Conservation (phyloP, 73 alveolate species). For the Paramecium sonneborni region DNA sequence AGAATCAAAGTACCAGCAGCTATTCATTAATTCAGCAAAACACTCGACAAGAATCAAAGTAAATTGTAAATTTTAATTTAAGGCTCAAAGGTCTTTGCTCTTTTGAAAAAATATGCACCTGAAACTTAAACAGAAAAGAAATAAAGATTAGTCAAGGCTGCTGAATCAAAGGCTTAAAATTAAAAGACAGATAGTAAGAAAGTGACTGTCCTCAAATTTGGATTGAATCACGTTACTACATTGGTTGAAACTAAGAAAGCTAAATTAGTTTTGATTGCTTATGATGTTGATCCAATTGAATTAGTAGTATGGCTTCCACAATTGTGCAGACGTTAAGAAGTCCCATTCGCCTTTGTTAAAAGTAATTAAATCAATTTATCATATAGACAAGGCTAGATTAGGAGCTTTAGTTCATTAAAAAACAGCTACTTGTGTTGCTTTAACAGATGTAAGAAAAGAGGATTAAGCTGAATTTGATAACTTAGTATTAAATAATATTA, state of each 20-base stretch:
- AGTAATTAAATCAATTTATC: slow-evolving; percentile 53
- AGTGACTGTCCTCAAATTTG: slow-evolving; percentile 89
- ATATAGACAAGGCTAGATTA: slow-evolving; percentile 90
- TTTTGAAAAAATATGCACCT: slow-evolving; percentile 89
- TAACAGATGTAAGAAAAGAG: slow-evolving; percentile 96
- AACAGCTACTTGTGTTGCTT: slow-evolving; percentile 98
- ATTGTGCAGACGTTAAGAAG: slow-evolving; percentile 96
- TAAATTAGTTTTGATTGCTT: slow-evolving; percentile 97
- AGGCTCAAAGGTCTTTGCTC: slow-evolving; percentile 84
- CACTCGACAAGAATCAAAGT: slow-evolving; percentile 72
- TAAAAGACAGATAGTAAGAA: slow-evolving; percentile 92
- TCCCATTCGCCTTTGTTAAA: slow-evolving; percentile 94
- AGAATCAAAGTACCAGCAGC: slow-evolving; percentile 98
- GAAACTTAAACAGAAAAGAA: slow-evolving; percentile 96
- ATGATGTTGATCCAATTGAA: slow-evolving; percentile 99
- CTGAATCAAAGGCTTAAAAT: slow-evolving; percentile 85
- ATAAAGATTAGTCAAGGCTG: slow-evolving; percentile 91
- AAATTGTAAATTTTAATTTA: neutral
- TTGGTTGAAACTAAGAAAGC: slow-evolving; percentile 97
- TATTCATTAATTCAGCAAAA: slow-evolving; percentile 83
- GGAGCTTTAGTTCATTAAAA: slow-evolving; percentile 98
- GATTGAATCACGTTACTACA: slow-evolving; percentile 98
- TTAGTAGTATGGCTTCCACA: slow-evolving; percentile 96
- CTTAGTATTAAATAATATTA: neutral
- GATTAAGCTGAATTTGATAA: slow-evolving; percentile 85